Base-by-base conservation (phyloP, 306 rosid species). In the Lagenaria siceraria region DNA sequence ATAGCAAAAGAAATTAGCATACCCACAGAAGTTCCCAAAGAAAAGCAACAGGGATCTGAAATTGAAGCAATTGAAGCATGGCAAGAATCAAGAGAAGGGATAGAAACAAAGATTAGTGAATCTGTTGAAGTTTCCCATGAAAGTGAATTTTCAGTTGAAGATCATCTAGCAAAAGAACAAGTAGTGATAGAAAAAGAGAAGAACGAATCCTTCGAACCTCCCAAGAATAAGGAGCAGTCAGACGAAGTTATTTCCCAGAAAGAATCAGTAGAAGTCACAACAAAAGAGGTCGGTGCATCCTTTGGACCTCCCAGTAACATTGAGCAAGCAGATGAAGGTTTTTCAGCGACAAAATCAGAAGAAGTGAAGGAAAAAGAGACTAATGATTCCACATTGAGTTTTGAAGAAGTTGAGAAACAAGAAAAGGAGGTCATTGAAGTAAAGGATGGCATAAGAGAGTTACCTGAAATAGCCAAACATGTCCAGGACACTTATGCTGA, bases 21-120 rank as follows among this genome's bases (percentile, higher is more conserved):
- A 48, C 58, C 58, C 24, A 24, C 31, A 1, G 42, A 73, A 73
- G 60, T 18, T 73, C 10, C 61, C 15, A 59, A 35, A 36, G 68
- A 75, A 14, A 59, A 75, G 35, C 27, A 78, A n/a, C 52, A 78
- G 63, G 51, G n/a, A 61, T 24, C 52, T 25, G 76, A 51, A 64
- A 62, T 46, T 46, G 35, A 43, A 10, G 75, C 56, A 64, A 62
- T 46, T 46, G 35, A 43, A 10, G 75, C 56, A 18, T 35, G 2
- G 35, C 46, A 15, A 51, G 61, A 71, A 71, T 46, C 76, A 71
- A 48, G 15, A 7, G 58, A 73, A 29, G 46, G 29, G 60, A 51
- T 29, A 49, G 77, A 27, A 71, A 71, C 54, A 27, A 48, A 15
- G 58, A 48, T 27, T 27, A 71, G 59, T 48, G 76, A 71, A 48